Conservation (phyloP, 768 basidiomycete species). For the Serendipita vermifera region DNA sequence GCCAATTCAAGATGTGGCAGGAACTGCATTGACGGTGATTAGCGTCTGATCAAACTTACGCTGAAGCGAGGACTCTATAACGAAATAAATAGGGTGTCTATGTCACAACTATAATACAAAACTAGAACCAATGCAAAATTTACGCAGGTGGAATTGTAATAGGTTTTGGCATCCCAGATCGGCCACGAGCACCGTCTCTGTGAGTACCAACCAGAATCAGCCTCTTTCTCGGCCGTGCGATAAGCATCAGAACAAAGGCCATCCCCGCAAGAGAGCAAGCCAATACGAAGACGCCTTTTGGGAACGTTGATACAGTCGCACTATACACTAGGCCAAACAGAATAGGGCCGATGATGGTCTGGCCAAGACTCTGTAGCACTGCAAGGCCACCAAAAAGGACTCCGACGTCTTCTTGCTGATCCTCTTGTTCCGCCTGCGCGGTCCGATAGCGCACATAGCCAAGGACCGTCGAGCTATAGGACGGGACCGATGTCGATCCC, state of each 20-base stretch:
- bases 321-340: conserved; percentile 8
- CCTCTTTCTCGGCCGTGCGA: conserved; percentile 9
- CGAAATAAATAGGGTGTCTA: too few species aligned
- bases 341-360: conserved; percentile 42
- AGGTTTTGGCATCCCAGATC: conserved; percentile 11
- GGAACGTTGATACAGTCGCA: neutral
- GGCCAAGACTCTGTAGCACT: conserved; percentile 50
- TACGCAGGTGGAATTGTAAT: too few species aligned
- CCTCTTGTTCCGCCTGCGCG: conserved; percentile 31
- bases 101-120: too few species aligned
- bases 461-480: conserved; percentile 28
- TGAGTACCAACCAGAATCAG: conserved; percentile 13
- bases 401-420: conserved; percentile 25
- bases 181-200: conserved; percentile 10
- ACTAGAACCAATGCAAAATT: too few species aligned
- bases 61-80: too few species aligned
- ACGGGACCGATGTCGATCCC: conserved; percentile 56
- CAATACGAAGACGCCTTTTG: conserved; percentile 8
- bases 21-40: too few species aligned
- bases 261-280: conserved; percentile 11
- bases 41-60: too few species aligned
- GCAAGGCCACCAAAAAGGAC: conserved; percentile 61
- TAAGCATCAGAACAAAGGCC: neutral
- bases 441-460: conserved; percentile 21
- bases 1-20: too few species aligned